Evolutionary conservation across 345 rosid genomes (phyloP), one percentile per base, ranked within the genome.

Genomic region (Clausena lansium): DNA sequence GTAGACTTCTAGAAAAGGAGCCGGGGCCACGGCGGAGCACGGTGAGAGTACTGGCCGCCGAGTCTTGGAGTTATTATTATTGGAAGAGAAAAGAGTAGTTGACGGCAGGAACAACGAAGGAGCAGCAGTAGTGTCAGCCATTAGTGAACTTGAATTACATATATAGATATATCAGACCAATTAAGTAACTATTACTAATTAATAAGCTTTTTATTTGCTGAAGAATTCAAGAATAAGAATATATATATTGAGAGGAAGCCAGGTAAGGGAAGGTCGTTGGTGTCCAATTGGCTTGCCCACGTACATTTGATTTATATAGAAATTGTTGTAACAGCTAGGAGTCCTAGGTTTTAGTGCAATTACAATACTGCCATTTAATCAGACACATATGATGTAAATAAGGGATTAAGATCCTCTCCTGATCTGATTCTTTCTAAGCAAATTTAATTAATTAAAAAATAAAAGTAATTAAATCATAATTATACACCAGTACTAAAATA

Each of bases 21-120:
- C 22, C 5, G 84, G 86, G 15, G 81, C 81, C 35, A 81, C 70
- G 1, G 88, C 84, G 6, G 86, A 79, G 81, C 81, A 83, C 10
- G 83, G 88, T 17, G 84, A 73, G 57, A 64, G 75, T 28, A 7
- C 39, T 6, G 83, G 52, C 71, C 64, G 17, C 24, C 38, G 32
- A 9, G 80, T 24, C 24, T 9, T 74, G 75, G 60, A 47, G 59
- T 4, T 4, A 13, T 45, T 2, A 3, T 45, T 11, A 45, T 2
- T 45, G 67, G 66, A 54, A 1, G 76, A 77, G 22, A 59, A 47
- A 41, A 78, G 9, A 27, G 73, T 9, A 8, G 63, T 7, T 5
- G 76, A 55, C 52, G 61, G 25, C 25, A n/a, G 66, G 50, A 35
- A 6, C 2, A 28, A 15, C 25, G 76, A n/a, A 27, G 24, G 41